Percentiles rank a stretch among this genome's conserved stretches.
Evolutionary conservation across 1,284 basidiomycete species (phyloP).

Genomic region (Puccinia brachypodii): DNA sequence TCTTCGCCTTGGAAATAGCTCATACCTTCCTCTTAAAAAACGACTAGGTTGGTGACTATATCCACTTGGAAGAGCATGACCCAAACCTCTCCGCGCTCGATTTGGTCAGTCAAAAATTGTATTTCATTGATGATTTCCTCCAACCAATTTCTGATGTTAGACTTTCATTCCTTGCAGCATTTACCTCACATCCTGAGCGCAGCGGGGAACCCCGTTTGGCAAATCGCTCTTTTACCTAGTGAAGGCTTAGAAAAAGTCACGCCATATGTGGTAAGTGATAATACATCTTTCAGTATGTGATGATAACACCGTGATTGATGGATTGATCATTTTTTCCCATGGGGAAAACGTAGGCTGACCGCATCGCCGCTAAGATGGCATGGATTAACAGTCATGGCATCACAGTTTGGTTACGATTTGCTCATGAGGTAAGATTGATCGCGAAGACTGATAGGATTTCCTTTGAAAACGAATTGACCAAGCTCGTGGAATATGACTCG

Average conservation of each 20-base stretch:
- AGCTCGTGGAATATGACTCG: not conserved
- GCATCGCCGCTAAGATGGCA: conserved; percentile 39
- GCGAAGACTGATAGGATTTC: not conserved
- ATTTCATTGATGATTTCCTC: not conserved
- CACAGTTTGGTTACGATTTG: conserved; percentile 44
- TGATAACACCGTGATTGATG: not conserved
- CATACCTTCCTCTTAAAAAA: not conserved
- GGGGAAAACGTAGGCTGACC: conserved; percentile 5
- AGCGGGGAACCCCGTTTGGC: conserved; percentile 39
- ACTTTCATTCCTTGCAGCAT: not conserved
- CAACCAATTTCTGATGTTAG: not conserved
- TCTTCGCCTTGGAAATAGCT: not conserved
- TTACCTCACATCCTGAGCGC: conserved; percentile 5
- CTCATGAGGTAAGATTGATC: conserved; percentile 36
- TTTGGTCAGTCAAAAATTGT: not conserved
- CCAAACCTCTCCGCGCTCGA: conserved; percentile 17
- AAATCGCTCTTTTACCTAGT: conserved; percentile 32
- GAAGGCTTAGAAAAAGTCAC: conserved; percentile 37
- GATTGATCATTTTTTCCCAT: not conserved
- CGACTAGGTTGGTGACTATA: conserved; percentile 40
- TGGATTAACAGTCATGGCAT: conserved; percentile 28
- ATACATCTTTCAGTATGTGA: not conserved
- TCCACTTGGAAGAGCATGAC: conserved; percentile 16
- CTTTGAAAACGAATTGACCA: not conserved
- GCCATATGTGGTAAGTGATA: conserved; percentile 19